Base-by-base conservation (phyloP, 2,329 filamentous ascomycete genomes). In the Beauveria varroae region DNA sequence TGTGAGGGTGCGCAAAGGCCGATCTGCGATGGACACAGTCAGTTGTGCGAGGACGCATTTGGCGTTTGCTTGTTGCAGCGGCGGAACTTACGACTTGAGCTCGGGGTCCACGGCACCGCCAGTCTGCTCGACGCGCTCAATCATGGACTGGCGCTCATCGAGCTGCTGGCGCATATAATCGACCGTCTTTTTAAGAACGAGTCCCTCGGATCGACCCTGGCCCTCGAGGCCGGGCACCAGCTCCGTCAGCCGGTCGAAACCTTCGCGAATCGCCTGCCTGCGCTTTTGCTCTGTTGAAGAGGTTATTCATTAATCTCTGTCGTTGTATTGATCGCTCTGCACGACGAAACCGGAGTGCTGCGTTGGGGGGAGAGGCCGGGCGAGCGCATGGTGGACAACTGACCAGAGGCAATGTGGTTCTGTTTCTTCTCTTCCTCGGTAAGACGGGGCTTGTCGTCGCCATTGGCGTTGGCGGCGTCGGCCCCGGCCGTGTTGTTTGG, bases 211-310 rank as follows among this genome's bases (percentile, higher is more conserved):
- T 51, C 91, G 86, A 1, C 89, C 92, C 69, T 93, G 89, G 1
- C 92, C 92, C 68, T 90, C 84, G 58, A 96, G 80, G 0, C 90
- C 91, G 0, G 92, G 92, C 1, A 96, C 90, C 37, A 96, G 81
- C 58, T 87, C 84, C 18, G 90, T 90, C 28, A 96, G 81, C 40
- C 86, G 83, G 72, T 96, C 91, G 72, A 96, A 96, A 61, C 89
- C 90, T 62, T 90, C 86, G 52, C 92, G 83, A 66, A 96, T 96
- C 16, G 88, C 89, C 63, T 78, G 72, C 34, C 78, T 71, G 43
- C 78, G 72, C 65, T 81, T 78, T 66, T 79, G 72, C 69, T 80
- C 75, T 78, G 61, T 22, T 34, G n/a, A n/a, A n/a, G n/a, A n/a
- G n/a, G n/a, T n/a, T n/a, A n/a, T n/a, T n/a, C n/a, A n/a, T n/a